Evolutionary conservation across 495 filamentous ascomycete species (phyloP).

Genomic region (Aspergillus indologenus): DNA sequence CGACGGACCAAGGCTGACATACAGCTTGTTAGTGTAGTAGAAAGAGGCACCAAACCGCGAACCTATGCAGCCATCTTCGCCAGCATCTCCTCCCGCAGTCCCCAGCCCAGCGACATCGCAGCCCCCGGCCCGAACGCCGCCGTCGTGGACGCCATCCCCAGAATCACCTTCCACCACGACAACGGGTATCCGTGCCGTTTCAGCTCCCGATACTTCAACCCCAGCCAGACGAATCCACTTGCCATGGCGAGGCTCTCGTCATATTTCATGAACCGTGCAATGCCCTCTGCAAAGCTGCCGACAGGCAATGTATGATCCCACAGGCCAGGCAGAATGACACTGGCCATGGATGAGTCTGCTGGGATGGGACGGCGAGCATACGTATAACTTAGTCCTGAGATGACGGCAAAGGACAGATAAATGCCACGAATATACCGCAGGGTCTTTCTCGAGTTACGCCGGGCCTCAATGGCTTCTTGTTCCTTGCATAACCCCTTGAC

Average conservation of each 20-base stretch:
- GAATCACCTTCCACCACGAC: conserved; percentile 12
- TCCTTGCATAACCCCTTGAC: too few relatives aligned
- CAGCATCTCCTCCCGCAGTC: conserved; percentile 19
- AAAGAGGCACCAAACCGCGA: too few relatives aligned
- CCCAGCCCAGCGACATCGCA: conserved; percentile 22
- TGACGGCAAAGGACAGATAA: neutral
- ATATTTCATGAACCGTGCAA: conserved; percentile 17
- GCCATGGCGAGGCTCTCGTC: conserved; percentile 18
- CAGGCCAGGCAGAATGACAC: conserved; percentile 6
- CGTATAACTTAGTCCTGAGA: conserved; percentile 6
- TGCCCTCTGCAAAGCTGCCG: conserved; percentile 9
- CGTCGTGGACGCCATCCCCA: conserved; percentile 2
- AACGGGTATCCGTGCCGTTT: conserved; percentile 7
- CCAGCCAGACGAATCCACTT: conserved; percentile 15
- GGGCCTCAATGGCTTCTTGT: neutral
- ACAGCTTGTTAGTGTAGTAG: too few relatives aligned
- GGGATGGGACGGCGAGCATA: conserved; percentile 5
- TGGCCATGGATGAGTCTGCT: neutral
- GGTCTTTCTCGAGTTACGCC: neutral
- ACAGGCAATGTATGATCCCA: neutral
- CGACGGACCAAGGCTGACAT: too few relatives aligned
- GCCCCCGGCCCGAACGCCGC: conserved; percentile 18
- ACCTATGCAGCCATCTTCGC: too few relatives aligned
- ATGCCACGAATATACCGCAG: conserved; percentile 4
- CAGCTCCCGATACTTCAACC: conserved; percentile 16